Percentiles rank a stretch among this genome's conserved stretches.
phyloP scores from a whole-genome alignment of 2,329 filamentous ascomycete species.

The Cladosporium sp. region DNA sequence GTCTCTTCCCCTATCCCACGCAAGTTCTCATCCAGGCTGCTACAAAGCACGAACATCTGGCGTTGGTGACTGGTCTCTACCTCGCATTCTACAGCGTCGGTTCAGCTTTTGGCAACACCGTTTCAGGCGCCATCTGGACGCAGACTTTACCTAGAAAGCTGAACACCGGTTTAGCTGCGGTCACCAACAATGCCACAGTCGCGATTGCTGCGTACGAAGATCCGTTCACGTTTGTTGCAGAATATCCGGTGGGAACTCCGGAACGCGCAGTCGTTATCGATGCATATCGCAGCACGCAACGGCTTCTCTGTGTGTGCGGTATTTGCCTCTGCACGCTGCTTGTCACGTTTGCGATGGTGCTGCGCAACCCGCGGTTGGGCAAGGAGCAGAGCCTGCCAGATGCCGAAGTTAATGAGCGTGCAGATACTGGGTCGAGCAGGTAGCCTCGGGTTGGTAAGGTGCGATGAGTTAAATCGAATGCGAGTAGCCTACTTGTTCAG shows the following conservation, averaged over 20 bases:
- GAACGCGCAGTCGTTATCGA: slow-evolving; percentile 41
- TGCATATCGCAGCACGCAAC: slow-evolving; percentile 44
- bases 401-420: slow-evolving; percentile 29
- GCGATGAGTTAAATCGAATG: no score
- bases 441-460: no score
- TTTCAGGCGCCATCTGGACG: slow-evolving; percentile 55
- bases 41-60: slow-evolving; percentile 53
- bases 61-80: slow-evolving; percentile 54
- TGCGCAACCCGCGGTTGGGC: slow-evolving; percentile 44
- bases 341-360: slow-evolving; percentile 42
- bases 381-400: slow-evolving; percentile 44
- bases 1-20: slow-evolving; percentile 55
- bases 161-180: slow-evolving; percentile 25
- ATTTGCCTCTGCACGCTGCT: slow-evolving; percentile 46
- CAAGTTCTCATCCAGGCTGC: slow-evolving; percentile 50
- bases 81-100: slow-evolving; percentile 59
- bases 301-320: slow-evolving; percentile 48
- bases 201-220: slow-evolving; percentile 39
- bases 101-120: slow-evolving; percentile 55
- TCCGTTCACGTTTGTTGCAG: slow-evolving; percentile 37
- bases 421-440: no score
- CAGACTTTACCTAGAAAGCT: slow-evolving; percentile 51
- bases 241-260: slow-evolving; percentile 42
- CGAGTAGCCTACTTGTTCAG: no score
- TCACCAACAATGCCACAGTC: slow-evolving; percentile 34